Base-by-base conservation (phyloP, 345 rosid genomes). In the Pistacia vera region DNA sequence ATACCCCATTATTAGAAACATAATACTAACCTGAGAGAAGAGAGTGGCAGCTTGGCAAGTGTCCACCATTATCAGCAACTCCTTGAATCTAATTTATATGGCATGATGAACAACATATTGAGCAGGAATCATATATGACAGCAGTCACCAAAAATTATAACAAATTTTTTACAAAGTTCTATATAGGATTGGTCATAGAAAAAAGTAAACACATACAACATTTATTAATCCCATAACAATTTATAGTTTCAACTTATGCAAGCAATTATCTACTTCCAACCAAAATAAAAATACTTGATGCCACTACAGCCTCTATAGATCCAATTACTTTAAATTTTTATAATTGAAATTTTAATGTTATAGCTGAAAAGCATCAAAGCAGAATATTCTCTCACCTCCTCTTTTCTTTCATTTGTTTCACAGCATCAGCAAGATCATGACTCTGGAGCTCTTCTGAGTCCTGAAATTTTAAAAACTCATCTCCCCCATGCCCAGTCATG, bases 401-500 rank as follows among this genome's bases (percentile, higher is more conserved):
- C 90, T 96, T 96, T 78, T 96, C 99, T 84, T 96, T 96, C 98
- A 96, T 93, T 85, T 96, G 99, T 84, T 92, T 96, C 73, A 96
- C 97, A 71, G 93, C 98, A 92, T 96, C 99, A 71, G 99, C 99
- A 83, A 93, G 88, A 87, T 96, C 99, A 76, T 96, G 99, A 84
- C 98, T 96, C 73, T 96, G 99, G 72, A 96, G 95, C 83, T 96
- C 98, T 70, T 96, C 97, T 8, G 97, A 89, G 77, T 96, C 99
- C 84, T 96, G 98, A 81, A 96, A 96, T 82, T 96, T 96, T 12
- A 93, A 84, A 85, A 96, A 96, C 49, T 96, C 95, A 80, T 96
- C 97, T 79, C 99, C 99, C 0, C 98, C 99, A 83, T 94, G 99
- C 63, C 99, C 98, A 14, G 99, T 96, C 99, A 96, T 96, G 86